Evolutionary conservation across 169 alveolate genomes (phyloP).

Genomic region (Hepatocystis sp.): DNA sequence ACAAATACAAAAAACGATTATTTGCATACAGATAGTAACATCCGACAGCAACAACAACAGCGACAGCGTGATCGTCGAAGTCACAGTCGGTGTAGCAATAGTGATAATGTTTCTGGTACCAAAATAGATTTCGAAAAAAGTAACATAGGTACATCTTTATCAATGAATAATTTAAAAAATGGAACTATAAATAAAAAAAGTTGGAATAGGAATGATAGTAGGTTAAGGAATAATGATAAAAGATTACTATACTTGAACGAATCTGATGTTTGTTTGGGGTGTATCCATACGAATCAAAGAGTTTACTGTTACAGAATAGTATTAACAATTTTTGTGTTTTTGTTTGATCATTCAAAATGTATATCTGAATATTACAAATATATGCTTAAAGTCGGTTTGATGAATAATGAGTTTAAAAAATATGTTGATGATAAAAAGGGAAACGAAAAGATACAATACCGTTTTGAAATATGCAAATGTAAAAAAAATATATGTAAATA

Average conservation of each 20-base stretch:
- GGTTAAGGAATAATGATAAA: too few species aligned
- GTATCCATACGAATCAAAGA: constrained; percentile 37
- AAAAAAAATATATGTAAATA: constrained; percentile 36
- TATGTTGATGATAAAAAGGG: not conserved
- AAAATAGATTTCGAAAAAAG: too few species aligned
- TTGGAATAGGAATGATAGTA: too few species aligned
- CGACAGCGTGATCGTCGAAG: too few species aligned
- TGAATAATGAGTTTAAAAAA: constrained; percentile 25
- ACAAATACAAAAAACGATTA: too few species aligned
- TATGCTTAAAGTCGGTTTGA: constrained; percentile 27
- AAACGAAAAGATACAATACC: not conserved
- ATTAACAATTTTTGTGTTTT: constrained; percentile 30
- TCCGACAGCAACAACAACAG: too few species aligned
- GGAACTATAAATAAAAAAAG: too few species aligned
- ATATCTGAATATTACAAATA: constrained; percentile 59
- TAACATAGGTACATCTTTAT: too few species aligned
- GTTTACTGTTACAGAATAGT: constrained; percentile 53
- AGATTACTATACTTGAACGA: constrained; percentile 27
- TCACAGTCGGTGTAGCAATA: too few species aligned
- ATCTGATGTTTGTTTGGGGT: constrained; percentile 27
- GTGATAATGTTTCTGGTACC: too few species aligned
- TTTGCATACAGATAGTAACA: too few species aligned
- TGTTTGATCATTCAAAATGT: constrained; percentile 59
- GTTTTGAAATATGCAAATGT: constrained; percentile 48
- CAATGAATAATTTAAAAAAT: too few species aligned